Evolutionary conservation across 169 alveolate species (phyloP).

Genomic region (Plasmodium vinckei): DNA sequence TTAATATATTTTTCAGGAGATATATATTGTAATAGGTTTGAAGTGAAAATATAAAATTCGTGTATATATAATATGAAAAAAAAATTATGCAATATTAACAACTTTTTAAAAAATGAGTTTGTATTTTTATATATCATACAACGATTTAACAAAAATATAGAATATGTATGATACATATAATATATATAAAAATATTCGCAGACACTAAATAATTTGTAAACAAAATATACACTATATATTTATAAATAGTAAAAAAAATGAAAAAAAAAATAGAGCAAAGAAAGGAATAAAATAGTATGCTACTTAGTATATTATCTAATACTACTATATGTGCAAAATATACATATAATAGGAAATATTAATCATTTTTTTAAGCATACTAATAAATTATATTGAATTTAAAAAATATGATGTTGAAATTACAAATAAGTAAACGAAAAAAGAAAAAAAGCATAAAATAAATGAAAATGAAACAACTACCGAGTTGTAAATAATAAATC

Average conservation of each 20-base stretch:
- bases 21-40: constrained; percentile 1
- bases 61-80: neutral
- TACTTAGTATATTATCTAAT: neutral
- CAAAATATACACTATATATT: neutral
- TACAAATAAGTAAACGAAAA: constrained; percentile 70
- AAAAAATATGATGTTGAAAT: constrained; percentile 36
- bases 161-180: neutral
- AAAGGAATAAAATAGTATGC: constrained; percentile 13
- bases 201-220: constrained; percentile 9
- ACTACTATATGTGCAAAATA: neutral
- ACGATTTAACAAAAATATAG: constrained; percentile 35
- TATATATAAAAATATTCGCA: constrained; percentile 5
- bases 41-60: constrained; percentile 15
- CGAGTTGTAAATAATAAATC: constrained; percentile 3
- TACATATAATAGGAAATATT: neutral
- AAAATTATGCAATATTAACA: constrained; percentile 27
- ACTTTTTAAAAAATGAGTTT: constrained; percentile 30
- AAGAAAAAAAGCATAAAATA: constrained; percentile 9
- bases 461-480: neutral
- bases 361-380: constrained; percentile 53
- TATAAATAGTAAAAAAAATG: neutral
- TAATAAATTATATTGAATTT: constrained; percentile 52
- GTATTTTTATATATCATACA: constrained; percentile 33
- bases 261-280: neutral
- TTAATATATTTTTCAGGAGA: constrained; percentile 12